phyloP scores from a whole-genome alignment of 2,329 filamentous ascomycete genomes.

The Sporothrix luriei region DNA sequence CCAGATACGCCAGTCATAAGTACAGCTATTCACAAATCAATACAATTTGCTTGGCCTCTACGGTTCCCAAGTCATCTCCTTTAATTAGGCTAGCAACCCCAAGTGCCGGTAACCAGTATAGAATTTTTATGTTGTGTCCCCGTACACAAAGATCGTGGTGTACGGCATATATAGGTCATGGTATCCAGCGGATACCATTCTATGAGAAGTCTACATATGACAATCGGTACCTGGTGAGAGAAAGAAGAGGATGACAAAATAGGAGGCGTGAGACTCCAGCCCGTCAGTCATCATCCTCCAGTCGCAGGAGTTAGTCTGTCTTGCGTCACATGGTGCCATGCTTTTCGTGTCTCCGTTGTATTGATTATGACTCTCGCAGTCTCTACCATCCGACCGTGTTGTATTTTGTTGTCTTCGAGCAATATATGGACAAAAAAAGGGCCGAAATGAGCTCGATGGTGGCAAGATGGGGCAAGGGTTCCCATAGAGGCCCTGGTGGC shows the following conservation, averaged over 20 bases:
- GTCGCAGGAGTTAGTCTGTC: background rate
- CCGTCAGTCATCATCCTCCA: background rate
- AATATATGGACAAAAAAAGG: conserved; percentile 4
- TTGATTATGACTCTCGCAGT: background rate
- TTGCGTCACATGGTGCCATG: background rate
- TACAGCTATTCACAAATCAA: background rate
- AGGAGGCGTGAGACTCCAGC: background rate
- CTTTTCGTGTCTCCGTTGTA: background rate
- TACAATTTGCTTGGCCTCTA: background rate
- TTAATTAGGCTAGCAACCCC: background rate
- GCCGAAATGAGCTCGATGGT: background rate
- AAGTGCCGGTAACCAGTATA: background rate
- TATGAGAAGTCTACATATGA: background rate
- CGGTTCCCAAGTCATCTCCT: too few relatives aligned
- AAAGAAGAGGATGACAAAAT: background rate
- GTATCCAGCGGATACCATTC: too few relatives aligned
- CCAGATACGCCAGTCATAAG: background rate
- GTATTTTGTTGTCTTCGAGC: background rate
- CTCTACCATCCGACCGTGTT: background rate
- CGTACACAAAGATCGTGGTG: conserved; percentile 19
- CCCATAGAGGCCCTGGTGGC: too few relatives aligned
- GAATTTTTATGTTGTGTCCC: background rate
- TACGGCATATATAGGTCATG: background rate
- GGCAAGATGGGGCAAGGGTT: background rate
- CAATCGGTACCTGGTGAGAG: too few relatives aligned